phyloP scores from a whole-genome alignment of 306 rosid species.

The Ormosia emarginata region DNA sequence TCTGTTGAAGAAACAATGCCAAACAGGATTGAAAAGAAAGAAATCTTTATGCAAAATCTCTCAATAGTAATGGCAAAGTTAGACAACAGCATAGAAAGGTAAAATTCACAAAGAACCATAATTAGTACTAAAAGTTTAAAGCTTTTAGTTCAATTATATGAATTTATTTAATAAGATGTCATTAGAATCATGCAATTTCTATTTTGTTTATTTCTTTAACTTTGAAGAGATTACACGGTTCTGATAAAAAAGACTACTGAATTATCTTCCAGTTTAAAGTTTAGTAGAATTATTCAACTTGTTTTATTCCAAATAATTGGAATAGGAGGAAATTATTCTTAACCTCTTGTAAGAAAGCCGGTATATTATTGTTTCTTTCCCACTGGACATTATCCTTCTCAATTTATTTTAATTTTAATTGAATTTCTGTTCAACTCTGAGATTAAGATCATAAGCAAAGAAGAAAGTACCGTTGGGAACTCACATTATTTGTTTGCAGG shows the following conservation, averaged over 20 bases:
- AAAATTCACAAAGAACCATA: neutral
- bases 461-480: neutral
- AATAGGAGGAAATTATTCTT: neutral
- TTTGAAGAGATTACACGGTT: neutral
- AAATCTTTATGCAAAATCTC: neutral
- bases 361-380: neutral
- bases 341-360: neutral
- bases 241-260: neutral
- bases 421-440: neutral
- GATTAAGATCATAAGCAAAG: neutral
- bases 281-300: neutral
- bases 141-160: neutral
- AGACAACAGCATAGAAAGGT: neutral
- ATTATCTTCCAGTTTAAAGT: neutral
- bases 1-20: conserved; percentile 37
- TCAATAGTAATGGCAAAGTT: neutral
- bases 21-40: neutral
- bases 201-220: neutral
- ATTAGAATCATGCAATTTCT: neutral
- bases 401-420: neutral
- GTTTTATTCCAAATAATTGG: neutral
- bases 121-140: neutral
- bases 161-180: neutral
- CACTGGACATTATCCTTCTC: neutral
- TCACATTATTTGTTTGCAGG: neutral